phyloP scores from a whole-genome alignment of 148 eudicot genomes.

The Hydrangea macrophylla region DNA sequence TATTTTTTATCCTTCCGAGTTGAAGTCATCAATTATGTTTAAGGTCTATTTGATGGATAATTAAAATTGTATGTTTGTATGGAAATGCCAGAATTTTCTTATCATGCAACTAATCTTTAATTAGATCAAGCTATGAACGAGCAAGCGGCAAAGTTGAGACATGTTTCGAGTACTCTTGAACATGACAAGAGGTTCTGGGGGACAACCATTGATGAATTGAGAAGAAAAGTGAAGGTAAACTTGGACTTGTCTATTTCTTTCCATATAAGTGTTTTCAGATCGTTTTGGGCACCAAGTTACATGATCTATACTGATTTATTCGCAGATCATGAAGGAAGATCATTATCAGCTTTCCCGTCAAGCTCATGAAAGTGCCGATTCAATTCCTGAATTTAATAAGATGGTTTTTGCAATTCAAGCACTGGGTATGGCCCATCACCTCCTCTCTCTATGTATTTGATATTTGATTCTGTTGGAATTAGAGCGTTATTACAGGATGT shows the following conservation, averaged over 20 bases:
- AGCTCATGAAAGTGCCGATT: slow-evolving; percentile 78
- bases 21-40: slow-evolving; percentile 14
- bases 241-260: background rate
- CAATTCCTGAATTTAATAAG: slow-evolving; percentile 75
- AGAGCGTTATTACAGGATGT: no score
- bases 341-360: slow-evolving; percentile 64
- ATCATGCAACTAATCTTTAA: background rate
- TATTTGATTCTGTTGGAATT: slow-evolving; percentile 39
- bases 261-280: background rate
- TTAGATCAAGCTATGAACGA: slow-evolving; percentile 58
- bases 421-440: slow-evolving; percentile 47
- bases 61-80: background rate
- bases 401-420: slow-evolving; percentile 81
- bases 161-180: slow-evolving; percentile 57
- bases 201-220: slow-evolving; percentile 41
- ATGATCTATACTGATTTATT: background rate
- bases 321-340: slow-evolving; percentile 73
- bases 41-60: background rate
- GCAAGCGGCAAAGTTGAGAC: slow-evolving; percentile 59
- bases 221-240: slow-evolving; percentile 64
- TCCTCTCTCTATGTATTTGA: slow-evolving; percentile 1
- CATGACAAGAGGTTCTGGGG: slow-evolving; percentile 66
- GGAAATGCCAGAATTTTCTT: background rate
- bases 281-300: slow-evolving; percentile 2
- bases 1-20: slow-evolving; percentile 23